These are phyloP conservation scores for Aspergillus olivimuriae DNA, from an alignment of 495 filamentous ascomycete species.

Conservation along the genomic window DNA sequence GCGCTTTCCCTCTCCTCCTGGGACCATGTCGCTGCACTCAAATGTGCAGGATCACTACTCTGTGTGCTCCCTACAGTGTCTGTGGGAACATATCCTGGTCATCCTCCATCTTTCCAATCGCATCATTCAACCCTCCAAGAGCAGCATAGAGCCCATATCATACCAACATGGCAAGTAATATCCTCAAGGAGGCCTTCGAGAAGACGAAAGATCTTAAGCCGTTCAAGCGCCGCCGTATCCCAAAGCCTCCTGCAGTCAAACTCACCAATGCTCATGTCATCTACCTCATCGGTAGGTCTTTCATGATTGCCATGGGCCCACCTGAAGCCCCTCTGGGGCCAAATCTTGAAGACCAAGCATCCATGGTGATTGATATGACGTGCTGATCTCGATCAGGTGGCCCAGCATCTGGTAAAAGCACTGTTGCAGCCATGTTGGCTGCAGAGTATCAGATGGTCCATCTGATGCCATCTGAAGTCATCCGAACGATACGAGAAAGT, in stretches of 20 bases:
- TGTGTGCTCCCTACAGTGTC: not conserved
- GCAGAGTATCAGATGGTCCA: not conserved
- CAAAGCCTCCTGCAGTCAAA: no score
- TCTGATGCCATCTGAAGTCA: not conserved
- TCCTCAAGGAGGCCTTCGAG: no score
- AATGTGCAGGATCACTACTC: not conserved
- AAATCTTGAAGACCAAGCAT: not conserved
- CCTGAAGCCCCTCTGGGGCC: not conserved
- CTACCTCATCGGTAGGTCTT: no score
- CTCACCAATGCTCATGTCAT: no score
- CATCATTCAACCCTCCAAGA: no score
- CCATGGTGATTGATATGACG: no score
- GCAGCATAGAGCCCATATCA: no score
- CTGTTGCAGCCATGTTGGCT: not conserved
- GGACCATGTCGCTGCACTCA: not conserved
- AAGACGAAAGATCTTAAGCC: no score
- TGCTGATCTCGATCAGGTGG: constrained; percentile 1
- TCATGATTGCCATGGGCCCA: no score
- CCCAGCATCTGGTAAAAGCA: constrained; percentile 1
- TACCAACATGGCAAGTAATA: no score
- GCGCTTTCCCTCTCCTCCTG: not conserved
- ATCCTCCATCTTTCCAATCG: not conserved
- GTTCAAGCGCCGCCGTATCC: no score
- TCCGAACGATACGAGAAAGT: not conserved
- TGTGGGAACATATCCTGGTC: not conserved